Evolutionary conservation across 352 stramenopile genomes (phyloP).

Genomic region (Nothophytophthora sp.): DNA sequence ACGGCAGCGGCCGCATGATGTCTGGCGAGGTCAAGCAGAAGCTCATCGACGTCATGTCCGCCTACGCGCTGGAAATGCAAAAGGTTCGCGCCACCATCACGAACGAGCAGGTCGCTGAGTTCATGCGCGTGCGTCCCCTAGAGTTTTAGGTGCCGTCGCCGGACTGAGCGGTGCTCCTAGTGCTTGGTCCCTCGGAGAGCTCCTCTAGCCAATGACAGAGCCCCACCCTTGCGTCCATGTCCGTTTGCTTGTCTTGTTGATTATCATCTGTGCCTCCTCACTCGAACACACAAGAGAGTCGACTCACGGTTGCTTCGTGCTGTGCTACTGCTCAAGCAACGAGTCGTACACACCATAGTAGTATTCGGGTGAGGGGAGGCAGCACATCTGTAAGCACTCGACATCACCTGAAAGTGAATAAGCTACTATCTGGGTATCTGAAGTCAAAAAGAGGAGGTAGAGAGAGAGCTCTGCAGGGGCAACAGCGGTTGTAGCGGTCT

Average conservation of each 20-base stretch:
- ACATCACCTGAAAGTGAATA: conserved; percentile 14
- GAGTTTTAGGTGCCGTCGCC: conserved; percentile 88
- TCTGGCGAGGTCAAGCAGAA: conserved; percentile 98
- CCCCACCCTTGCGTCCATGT: too few species aligned
- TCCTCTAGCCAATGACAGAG: too few species aligned
- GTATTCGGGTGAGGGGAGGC: too few species aligned
- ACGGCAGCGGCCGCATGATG: conserved; percentile 95
- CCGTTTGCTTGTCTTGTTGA: too few species aligned
- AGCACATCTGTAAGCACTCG: too few species aligned
- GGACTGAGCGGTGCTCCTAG: too few species aligned
- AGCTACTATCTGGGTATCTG: conserved; percentile 7
- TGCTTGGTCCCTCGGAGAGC: too few species aligned
- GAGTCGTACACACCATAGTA: too few species aligned
- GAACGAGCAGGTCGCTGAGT: conserved; percentile 95
- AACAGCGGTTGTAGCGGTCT: conserved; percentile 13
- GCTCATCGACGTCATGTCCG: conserved; percentile 93
- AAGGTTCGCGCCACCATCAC: conserved; percentile 92
- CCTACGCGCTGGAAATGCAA: conserved; percentile 96
- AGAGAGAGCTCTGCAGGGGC: conserved; percentile 8
- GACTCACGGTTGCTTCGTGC: too few species aligned
- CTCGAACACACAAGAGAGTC: too few species aligned
- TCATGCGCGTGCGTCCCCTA: conserved; percentile 95
- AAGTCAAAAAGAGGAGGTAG: not conserved
- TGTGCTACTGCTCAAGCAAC: too few species aligned
- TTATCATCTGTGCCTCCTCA: too few species aligned